These are phyloP conservation scores for Cryptococcus sp. DNA, from an alignment of 1,284 basidiomycete species.

Conservation along the genomic window DNA sequence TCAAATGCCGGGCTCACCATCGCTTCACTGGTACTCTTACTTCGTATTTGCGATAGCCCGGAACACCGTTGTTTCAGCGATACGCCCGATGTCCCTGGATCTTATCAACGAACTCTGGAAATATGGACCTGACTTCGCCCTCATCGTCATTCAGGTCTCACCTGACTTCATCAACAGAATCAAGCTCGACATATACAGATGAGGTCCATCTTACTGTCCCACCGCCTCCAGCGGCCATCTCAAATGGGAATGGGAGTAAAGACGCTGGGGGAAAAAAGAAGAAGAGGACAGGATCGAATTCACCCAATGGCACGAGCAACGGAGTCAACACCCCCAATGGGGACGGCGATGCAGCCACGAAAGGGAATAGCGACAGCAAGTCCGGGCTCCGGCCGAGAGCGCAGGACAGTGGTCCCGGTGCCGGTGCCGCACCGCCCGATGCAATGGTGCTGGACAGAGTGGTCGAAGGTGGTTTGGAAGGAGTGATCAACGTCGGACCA, in stretches of 20 bases:
- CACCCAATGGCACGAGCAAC: not conserved
- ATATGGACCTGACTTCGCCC: slow-evolving; percentile 30
- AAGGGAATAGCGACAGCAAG: too few relatives aligned
- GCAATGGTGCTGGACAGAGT: slow-evolving; percentile 84
- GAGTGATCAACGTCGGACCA: slow-evolving; percentile 29
- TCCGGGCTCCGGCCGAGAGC: not conserved
- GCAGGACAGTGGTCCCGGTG: slow-evolving; percentile 17
- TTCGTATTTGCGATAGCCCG: slow-evolving; percentile 58
- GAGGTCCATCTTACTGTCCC: slow-evolving; percentile 18
- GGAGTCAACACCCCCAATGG: not conserved
- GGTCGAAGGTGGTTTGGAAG: slow-evolving; percentile 65
- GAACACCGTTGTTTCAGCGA: slow-evolving; percentile 79
- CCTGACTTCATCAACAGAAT: slow-evolving; percentile 6
- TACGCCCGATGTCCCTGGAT: slow-evolving; percentile 89
- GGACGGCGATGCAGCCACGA: too few relatives aligned
- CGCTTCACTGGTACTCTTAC: not conserved
- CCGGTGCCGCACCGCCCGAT: slow-evolving; percentile 58
- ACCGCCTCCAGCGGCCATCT: not conserved
- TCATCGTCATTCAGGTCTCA: slow-evolving; percentile 26
- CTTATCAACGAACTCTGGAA: slow-evolving; percentile 51
- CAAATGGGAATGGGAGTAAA: slow-evolving; percentile 48
- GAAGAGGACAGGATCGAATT: slow-evolving; percentile 12
- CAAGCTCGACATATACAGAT: slow-evolving; percentile 9
- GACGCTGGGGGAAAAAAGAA: slow-evolving; percentile 9
- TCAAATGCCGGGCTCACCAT: not conserved